Evolutionary conservation across 73 alveolate genomes (phyloP).

Genomic region (Paramecium tetraurelia): DNA sequence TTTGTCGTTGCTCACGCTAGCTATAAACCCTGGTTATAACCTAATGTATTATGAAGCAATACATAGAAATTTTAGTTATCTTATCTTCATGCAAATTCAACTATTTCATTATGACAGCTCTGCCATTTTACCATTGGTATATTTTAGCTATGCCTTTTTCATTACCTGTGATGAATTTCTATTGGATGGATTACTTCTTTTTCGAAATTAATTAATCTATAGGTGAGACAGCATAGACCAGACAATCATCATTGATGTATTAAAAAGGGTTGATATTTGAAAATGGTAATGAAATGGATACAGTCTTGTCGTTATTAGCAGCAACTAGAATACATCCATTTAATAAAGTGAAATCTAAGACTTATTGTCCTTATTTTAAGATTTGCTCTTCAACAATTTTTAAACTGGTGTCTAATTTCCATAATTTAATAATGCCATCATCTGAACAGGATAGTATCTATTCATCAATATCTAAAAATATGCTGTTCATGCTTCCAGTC

Average conservation of each 20-base stretch:
- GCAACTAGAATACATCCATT: conserved; percentile 35
- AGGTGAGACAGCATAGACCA: conserved; percentile 28
- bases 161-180: conserved; percentile 31
- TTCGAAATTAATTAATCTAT: conserved; percentile 6
- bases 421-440: conserved; percentile 36
- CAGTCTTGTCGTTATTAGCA: neutral
- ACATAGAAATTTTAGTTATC: conserved; percentile 41
- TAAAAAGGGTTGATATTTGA: conserved; percentile 8
- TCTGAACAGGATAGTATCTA: conserved; percentile 15
- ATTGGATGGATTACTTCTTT: neutral
- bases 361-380: conserved; percentile 13
- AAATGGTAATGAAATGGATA: conserved; percentile 34
- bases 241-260: neutral
- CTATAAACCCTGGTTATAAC: conserved; percentile 41
- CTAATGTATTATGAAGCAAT: neutral
- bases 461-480: conserved; percentile 45
- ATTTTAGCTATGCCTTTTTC: conserved; percentile 41
- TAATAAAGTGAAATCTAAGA: conserved; percentile 43
- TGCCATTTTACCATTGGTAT: conserved; percentile 43
- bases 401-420: conserved; percentile 32
- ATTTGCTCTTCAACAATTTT: conserved; percentile 26
- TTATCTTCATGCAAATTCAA: conserved; percentile 33
- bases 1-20: conserved; percentile 28
- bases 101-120: conserved; percentile 25
- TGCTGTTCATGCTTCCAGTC: neutral